Base-by-base conservation (phyloP, 495 filamentous ascomycete species). In the Penicillium desertorum region DNA sequence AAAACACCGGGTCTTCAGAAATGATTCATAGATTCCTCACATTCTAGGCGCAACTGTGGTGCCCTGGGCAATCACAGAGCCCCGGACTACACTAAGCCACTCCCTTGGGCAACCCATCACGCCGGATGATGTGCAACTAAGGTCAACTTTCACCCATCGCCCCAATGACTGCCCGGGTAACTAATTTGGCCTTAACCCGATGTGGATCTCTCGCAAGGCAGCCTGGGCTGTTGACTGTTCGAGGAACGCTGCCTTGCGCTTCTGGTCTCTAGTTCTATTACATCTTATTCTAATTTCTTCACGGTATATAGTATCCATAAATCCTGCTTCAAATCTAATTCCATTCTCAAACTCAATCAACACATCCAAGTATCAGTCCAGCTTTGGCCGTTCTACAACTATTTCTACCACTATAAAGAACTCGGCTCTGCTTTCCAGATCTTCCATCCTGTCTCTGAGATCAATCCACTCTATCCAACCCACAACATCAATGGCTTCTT, bases 1-100 rank as follows among this genome's bases (percentile, higher is more conserved):
- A 55, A 47, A 39, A 30, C 22, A 17, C 23, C 41, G 1, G 20
- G 5, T 56, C 46, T 41, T 43, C 27, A 53, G 51, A 39, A 4
- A 54, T 62, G 59, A 58, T 37, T 61, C 54, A 61, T 45, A 46
- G 30, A 41, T 49, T 56, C 58, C 50, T 60, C n/a, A 45, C 45
- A 32, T 29, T 58, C 59, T 36, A 60, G 57, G 52, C 52, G 43
- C 47, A 22, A 46, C 37, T n/a, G 10, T 16, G 17, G 34, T 49
- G 58, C 34, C 51, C 56, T 57, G 53, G 53, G 59, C 25, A 57
- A 57, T 51, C 12, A 50, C 23, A 17, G 51, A 20, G 41, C 41
- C 54, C 51, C 19, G 54, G 56, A 36, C 39, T 37, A 58, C 51
- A 37, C 51, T 53, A 60, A 63, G 55, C 55, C 62, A 58, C 51